A percentile compares a stretch with the other conserved stretches of the same genome.
Evolutionary conservation across 768 basidiomycete genomes (phyloP).

Genomic region (Podaxis mareebaensis): DNA sequence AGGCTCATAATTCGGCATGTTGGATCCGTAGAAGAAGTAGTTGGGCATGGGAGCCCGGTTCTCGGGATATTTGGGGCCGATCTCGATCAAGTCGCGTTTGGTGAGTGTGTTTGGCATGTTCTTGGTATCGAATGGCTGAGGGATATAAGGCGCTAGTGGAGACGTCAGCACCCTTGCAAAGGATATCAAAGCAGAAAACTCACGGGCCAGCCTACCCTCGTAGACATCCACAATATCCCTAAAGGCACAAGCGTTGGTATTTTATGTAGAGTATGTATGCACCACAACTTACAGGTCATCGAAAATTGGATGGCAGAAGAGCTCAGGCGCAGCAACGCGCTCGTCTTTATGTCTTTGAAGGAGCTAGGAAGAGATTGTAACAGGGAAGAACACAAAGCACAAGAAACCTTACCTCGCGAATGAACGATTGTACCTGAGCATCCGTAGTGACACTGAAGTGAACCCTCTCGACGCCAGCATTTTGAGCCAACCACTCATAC

Average conservation of each 20-base stretch:
- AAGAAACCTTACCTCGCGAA: not conserved
- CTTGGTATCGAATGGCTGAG: not conserved
- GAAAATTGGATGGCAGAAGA: constrained; percentile 7
- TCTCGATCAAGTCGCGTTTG: not conserved
- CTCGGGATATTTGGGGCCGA: not conserved
- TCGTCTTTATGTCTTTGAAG: constrained; percentile 1
- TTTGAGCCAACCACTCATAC: not conserved
- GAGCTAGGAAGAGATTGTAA: not conserved
- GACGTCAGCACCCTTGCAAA: not conserved
- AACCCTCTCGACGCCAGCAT: constrained; percentile 3
- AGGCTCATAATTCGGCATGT: not conserved
- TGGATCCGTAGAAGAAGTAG: constrained; percentile 11
- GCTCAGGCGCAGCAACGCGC: not conserved
- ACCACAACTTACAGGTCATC: not conserved
- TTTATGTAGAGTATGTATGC: too few relatives aligned
- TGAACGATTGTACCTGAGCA: not conserved
- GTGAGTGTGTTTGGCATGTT: not conserved
- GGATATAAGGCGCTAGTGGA: not conserved
- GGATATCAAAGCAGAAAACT: not conserved
- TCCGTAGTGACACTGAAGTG: not conserved
- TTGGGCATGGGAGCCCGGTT: not conserved
- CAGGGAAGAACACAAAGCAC: not conserved
- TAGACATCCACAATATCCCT: constrained; percentile 6
- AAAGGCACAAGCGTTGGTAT: not conserved
- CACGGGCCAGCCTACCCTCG: constrained; percentile 1